Conservation (phyloP, 2,329 filamentous ascomycete genomes). For the Rasamsonia emersonii region DNA sequence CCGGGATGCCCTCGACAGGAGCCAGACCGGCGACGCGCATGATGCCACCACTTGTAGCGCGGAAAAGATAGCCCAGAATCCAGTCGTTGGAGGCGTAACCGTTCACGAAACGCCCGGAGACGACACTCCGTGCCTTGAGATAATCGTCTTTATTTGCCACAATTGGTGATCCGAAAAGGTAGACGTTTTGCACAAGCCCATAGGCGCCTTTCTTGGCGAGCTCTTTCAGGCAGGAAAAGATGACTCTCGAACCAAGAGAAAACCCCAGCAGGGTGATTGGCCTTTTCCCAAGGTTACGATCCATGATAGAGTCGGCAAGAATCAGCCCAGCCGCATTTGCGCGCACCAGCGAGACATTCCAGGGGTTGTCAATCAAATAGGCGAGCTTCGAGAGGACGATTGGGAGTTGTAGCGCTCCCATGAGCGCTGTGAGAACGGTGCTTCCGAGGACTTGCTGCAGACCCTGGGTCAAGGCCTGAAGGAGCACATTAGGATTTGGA, state of each 20-base stretch:
- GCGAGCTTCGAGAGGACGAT: constrained; percentile 86
- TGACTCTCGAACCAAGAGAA: constrained; percentile 83
- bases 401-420: constrained; percentile 89
- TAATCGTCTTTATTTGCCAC: constrained; percentile 91
- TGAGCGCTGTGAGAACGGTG: constrained; percentile 78
- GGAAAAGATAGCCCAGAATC: constrained; percentile 94
- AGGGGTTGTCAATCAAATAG: constrained; percentile 96
- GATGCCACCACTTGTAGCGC: constrained; percentile 85
- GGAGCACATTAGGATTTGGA: too few species aligned
- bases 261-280: constrained; percentile 93
- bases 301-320: constrained; percentile 85
- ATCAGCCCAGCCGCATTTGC: constrained; percentile 85
- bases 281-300: constrained; percentile 80
- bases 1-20: constrained; percentile 64
- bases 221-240: constrained; percentile 84
- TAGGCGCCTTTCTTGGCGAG: constrained; percentile 74
- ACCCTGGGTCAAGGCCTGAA: constrained; percentile 82
- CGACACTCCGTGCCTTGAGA: constrained; percentile 67
- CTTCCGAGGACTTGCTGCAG: constrained; percentile 90
- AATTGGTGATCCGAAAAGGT: constrained; percentile 84
- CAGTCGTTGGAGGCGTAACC: constrained; percentile 93
- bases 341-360: constrained; percentile 90
- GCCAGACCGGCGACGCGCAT: constrained; percentile 78
- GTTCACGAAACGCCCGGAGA: constrained; percentile 88
- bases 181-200: constrained; percentile 89